Evolutionary conservation across 257 asterid genomes (phyloP).

Genomic region (Solanum habrochaites): DNA sequence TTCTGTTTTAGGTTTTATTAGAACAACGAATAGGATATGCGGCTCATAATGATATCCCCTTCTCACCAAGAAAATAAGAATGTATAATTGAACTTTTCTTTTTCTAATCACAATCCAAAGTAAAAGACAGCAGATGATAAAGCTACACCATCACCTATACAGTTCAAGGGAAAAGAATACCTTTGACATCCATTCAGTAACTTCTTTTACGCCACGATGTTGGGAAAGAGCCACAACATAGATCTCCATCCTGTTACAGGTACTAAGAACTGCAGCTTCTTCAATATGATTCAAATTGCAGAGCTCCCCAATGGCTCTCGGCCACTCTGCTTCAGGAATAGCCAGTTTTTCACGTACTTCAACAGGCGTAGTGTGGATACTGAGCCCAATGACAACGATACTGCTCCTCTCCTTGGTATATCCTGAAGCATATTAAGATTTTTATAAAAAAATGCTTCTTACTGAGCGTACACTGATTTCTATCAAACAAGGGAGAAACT

Average conservation of each 20-base stretch:
- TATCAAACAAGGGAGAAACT: not conserved
- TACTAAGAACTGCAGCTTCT: constrained; percentile 96
- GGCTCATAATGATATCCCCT: not conserved
- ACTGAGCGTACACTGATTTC: not conserved
- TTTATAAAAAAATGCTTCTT: not conserved
- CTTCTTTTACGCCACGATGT: constrained; percentile 93
- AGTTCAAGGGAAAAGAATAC: constrained; percentile 15
- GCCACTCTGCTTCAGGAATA: constrained; percentile 95
- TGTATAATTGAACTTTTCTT: not conserved
- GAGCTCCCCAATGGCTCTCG: constrained; percentile 73
- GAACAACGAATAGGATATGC: not conserved
- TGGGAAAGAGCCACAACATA: constrained; percentile 89
- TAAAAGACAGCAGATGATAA: not conserved
- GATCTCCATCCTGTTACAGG: constrained; percentile 92
- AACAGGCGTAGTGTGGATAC: constrained; percentile 77
- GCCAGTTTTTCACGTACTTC: constrained; percentile 93
- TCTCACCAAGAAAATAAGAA: not conserved
- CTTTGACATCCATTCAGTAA: constrained; percentile 97
- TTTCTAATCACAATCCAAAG: not conserved
- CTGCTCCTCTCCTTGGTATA: constrained; percentile 89
- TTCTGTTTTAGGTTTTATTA: not conserved
- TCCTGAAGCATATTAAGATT: constrained; percentile 26
- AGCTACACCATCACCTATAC: not conserved
- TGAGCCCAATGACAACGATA: constrained; percentile 78
- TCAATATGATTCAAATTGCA: constrained; percentile 83